phyloP scores from a whole-genome alignment of 2,329 filamentous ascomycete species.

The Paramyrothecium roridum region DNA sequence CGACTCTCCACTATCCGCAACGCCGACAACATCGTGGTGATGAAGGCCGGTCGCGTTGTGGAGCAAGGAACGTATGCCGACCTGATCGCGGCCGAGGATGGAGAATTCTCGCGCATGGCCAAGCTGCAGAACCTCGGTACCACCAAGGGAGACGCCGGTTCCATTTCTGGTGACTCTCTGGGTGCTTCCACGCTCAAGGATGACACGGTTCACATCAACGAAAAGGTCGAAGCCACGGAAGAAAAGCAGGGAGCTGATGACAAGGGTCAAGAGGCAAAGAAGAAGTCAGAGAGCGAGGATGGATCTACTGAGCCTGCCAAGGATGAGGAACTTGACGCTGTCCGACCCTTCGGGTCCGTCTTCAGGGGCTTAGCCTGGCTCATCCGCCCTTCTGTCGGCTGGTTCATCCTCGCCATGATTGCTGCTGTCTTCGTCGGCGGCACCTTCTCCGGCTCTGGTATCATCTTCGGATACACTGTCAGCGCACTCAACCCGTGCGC shows the following conservation, averaged over 20 bases:
- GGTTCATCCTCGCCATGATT: conserved; percentile 35
- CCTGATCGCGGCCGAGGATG: conserved; percentile 45
- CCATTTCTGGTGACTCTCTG: conserved; percentile 17
- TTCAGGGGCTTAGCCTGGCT: conserved; percentile 32
- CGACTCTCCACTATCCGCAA: conserved; percentile 58
- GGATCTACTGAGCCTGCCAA: conserved; percentile 18
- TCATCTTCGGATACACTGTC: conserved; percentile 44
- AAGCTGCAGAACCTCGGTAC: conserved; percentile 35
- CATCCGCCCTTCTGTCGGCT: conserved; percentile 34
- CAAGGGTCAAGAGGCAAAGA: conserved; percentile 27
- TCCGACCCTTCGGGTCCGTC: conserved; percentile 36
- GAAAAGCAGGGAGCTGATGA: conserved; percentile 31
- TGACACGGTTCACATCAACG: background rate
- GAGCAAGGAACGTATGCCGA: conserved; percentile 64
- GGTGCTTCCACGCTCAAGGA: background rate
- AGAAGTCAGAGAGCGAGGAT: background rate
- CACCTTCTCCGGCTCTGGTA: conserved; percentile 49
- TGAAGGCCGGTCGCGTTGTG: conserved; percentile 56
- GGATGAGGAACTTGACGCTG: conserved; percentile 34
- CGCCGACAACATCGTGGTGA: conserved; percentile 66
- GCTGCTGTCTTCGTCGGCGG: conserved; percentile 53
- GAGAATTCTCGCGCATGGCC: conserved; percentile 52
- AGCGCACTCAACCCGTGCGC: conserved; percentile 42
- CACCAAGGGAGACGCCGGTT: conserved; percentile 21
- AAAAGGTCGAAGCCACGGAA: conserved; percentile 34